These are phyloP conservation scores for Ananas comosus DNA, from an alignment of 176 grass and related monocot species.

Conservation along the genomic window DNA sequence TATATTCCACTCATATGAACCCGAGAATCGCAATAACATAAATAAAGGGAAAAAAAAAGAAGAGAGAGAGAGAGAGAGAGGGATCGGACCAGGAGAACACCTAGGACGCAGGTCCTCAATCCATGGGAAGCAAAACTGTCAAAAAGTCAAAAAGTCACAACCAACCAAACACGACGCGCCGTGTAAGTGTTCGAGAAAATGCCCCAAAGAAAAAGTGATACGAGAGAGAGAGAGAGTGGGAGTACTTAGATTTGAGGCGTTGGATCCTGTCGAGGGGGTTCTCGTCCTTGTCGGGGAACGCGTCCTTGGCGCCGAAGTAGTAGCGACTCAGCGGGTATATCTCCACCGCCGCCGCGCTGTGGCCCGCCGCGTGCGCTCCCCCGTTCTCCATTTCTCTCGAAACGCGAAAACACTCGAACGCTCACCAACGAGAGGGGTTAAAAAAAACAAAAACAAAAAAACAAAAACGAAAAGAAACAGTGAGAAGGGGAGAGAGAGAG, in stretches of 20 bases:
- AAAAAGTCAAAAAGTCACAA: background rate
- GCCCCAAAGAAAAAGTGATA: background rate
- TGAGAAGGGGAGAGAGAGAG: too few relatives aligned
- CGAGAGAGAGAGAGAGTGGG: background rate
- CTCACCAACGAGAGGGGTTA: too few relatives aligned
- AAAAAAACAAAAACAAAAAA: too few relatives aligned
- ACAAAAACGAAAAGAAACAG: too few relatives aligned
- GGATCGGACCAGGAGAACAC: constrained; percentile 36
- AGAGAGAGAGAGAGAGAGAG: background rate
- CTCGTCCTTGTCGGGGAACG: constrained; percentile 10
- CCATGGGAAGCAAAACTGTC: constrained; percentile 45
- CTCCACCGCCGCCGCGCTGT: constrained; percentile 5
- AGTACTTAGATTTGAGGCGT: constrained; percentile 43
- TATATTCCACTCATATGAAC: too few relatives aligned
- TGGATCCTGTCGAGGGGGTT: constrained; percentile 25
- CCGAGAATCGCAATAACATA: too few relatives aligned
- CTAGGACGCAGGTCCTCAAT: constrained; percentile 48
- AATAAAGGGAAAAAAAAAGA: background rate
- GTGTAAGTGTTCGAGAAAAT: background rate
- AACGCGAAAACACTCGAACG: too few relatives aligned
- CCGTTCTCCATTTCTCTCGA: constrained; percentile 15
- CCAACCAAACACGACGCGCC: background rate
- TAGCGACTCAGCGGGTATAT: constrained; percentile 45
- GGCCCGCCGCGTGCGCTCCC: background rate
- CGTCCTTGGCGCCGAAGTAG: constrained; percentile 50